These are phyloP conservation scores for Syncephalastrum contaminatum DNA, from an alignment of 371 early-diverging fungal species.

Conservation along the genomic window DNA sequence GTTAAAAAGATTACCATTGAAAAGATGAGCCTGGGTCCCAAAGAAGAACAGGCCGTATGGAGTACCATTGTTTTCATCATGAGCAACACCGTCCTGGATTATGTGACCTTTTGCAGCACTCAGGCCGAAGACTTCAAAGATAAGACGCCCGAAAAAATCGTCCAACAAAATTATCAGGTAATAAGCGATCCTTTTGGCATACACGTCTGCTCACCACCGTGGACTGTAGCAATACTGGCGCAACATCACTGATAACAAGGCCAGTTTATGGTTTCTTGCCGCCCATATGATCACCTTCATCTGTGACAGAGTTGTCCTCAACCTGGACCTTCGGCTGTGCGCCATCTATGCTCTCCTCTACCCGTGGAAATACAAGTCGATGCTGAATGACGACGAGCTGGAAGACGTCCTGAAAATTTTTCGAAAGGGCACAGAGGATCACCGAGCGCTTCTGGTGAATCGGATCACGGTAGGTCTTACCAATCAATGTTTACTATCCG, in stretches of 20 bases:
- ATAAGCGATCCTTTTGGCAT: not conserved
- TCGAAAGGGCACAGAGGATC: too few relatives aligned
- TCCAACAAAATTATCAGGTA: not conserved
- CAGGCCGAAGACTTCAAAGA: conserved; percentile 2
- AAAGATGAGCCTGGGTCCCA: conserved; percentile 7
- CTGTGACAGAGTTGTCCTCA: conserved; percentile 12
- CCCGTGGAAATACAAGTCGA: conserved; percentile 6
- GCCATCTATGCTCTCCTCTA: conserved; percentile 5
- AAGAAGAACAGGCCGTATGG: conserved; percentile 10
- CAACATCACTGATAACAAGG: not conserved
- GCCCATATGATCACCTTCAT: conserved; percentile 2
- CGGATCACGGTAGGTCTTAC: conserved; percentile 9
- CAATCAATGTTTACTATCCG: not conserved
- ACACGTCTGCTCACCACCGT: not conserved
- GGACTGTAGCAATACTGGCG: conserved; percentile 8
- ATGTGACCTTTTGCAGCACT: conserved; percentile 5
- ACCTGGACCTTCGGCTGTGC: conserved; percentile 13
- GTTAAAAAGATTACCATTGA: not conserved
- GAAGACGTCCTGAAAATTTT: not conserved
- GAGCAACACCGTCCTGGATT: conserved; percentile 9
- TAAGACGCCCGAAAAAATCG: not conserved
- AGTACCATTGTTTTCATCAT: conserved; percentile 10
- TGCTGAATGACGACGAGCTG: not conserved
- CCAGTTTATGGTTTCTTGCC: conserved; percentile 12
- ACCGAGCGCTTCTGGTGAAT: not conserved